Conservation (phyloP, 164 flowering plant species). For the Magnolia changhungtana region DNA sequence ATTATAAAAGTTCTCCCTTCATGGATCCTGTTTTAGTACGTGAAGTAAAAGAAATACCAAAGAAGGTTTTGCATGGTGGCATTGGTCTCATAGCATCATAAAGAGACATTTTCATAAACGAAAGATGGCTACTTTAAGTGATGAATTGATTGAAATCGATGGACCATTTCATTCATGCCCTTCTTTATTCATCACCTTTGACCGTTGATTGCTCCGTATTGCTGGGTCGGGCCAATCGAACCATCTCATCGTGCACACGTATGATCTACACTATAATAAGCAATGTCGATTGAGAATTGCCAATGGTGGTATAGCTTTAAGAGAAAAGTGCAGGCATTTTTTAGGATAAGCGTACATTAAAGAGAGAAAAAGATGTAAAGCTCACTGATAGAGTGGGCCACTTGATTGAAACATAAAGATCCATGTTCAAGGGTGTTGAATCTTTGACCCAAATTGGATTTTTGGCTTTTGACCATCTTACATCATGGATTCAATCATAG, state of each 20-base stretch:
- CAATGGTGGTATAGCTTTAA: background rate
- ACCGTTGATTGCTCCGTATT: background rate
- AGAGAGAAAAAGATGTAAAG: conserved; percentile 1
- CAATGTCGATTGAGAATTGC: background rate
- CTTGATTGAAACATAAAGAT: background rate
- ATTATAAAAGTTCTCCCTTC: too few relatives aligned
- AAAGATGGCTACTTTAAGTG: background rate
- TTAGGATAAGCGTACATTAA: background rate
- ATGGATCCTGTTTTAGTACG: too few relatives aligned
- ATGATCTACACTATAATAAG: background rate
- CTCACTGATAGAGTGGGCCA: background rate
- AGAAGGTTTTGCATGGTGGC: too few relatives aligned
- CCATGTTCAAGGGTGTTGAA: conserved; percentile 1
- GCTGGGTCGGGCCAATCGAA: background rate
- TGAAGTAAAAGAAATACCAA: too few relatives aligned
- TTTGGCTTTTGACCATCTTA: background rate
- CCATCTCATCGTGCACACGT: background rate
- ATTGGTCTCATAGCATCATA: too few relatives aligned
- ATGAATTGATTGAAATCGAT: background rate
- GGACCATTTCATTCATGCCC: background rate
- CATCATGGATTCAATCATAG: conserved; percentile 6
- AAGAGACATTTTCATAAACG: too few relatives aligned
- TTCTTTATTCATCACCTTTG: background rate
- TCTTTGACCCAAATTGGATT: conserved; percentile 2
- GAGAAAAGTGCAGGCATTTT: background rate